Evolutionary conservation across 768 basidiomycete species (phyloP).

Genomic region (Psilocybe cubensis): DNA sequence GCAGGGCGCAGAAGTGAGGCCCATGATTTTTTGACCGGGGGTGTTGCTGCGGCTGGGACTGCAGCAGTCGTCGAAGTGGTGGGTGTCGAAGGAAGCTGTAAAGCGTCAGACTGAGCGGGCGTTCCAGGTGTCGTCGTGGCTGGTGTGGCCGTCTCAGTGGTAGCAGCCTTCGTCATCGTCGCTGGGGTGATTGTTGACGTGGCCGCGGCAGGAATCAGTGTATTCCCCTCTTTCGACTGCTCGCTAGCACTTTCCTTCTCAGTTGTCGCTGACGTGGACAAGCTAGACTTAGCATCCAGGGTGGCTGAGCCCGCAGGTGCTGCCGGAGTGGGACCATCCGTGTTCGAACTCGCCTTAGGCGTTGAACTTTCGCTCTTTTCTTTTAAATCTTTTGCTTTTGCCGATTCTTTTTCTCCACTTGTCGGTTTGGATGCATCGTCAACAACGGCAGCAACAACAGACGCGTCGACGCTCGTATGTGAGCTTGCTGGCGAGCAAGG

Average conservation of each 20-base stretch:
- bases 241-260: background rate
- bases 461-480: no score
- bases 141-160: constrained; percentile 1
- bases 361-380: background rate
- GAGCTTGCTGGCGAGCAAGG: constrained; percentile 64
- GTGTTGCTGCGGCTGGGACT: constrained; percentile 15
- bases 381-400: background rate
- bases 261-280: background rate
- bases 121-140: background rate
- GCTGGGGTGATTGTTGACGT: no score
- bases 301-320: constrained; percentile 3
- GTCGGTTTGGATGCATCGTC: background rate
- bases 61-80: constrained; percentile 4
- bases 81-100: constrained; percentile 6
- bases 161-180: no score
- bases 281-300: no score
- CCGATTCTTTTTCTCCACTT: background rate
- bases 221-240: background rate
- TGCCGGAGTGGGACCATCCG: constrained; percentile 17
- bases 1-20: constrained; percentile 67
- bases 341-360: constrained; percentile 6
- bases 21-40: constrained; percentile 69
- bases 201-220: background rate
- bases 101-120: background rate
- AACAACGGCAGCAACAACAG: background rate